Conservation (phyloP, 495 filamentous ascomycete species). For the Hypoxylon perforatum region DNA sequence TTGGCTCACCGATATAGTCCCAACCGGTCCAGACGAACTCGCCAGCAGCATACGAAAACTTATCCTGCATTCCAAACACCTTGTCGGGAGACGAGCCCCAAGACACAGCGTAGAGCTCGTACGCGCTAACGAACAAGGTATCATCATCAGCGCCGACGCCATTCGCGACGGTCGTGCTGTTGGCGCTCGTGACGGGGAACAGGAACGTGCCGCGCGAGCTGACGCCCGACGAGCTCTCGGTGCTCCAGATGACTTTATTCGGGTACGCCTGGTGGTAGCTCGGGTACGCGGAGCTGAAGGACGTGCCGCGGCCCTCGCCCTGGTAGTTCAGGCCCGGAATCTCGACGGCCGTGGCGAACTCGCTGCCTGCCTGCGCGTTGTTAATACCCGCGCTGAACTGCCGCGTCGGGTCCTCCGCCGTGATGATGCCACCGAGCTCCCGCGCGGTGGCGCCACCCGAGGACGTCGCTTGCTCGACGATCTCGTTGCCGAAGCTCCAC, state of each 20-base stretch:
- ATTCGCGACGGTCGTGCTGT: constrained; percentile 40
- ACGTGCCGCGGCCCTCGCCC: constrained; percentile 56
- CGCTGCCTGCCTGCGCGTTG: constrained; percentile 42
- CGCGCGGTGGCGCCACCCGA: constrained; percentile 44
- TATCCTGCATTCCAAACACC: constrained; percentile 59
- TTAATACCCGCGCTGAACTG: constrained; percentile 55
- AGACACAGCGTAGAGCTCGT: constrained; percentile 56
- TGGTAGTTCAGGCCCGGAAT: constrained; percentile 63
- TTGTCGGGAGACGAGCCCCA: constrained; percentile 60
- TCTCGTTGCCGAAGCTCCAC: constrained; percentile 63
- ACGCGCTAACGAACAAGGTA: constrained; percentile 53
- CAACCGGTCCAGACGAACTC: constrained; percentile 65
- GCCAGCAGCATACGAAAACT: constrained; percentile 54
- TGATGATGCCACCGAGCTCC: constrained; percentile 49
- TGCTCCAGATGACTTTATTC: constrained; percentile 57
- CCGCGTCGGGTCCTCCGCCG: constrained; percentile 55
- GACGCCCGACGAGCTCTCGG: constrained; percentile 55
- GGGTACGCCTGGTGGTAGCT: constrained; percentile 55
- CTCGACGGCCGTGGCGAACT: constrained; percentile 52
- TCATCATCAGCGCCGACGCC: constrained; percentile 42
- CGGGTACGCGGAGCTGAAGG: constrained; percentile 45
- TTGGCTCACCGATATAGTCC: constrained; percentile 64
- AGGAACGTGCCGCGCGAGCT: constrained; percentile 61
- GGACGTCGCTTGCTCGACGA: constrained; percentile 51
- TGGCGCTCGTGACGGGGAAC: constrained; percentile 57